Evolutionary conservation across 352 stramenopile genomes (phyloP), one percentile per base, ranked within the genome.

Genomic region (Phytopythium sindhum): DNA sequence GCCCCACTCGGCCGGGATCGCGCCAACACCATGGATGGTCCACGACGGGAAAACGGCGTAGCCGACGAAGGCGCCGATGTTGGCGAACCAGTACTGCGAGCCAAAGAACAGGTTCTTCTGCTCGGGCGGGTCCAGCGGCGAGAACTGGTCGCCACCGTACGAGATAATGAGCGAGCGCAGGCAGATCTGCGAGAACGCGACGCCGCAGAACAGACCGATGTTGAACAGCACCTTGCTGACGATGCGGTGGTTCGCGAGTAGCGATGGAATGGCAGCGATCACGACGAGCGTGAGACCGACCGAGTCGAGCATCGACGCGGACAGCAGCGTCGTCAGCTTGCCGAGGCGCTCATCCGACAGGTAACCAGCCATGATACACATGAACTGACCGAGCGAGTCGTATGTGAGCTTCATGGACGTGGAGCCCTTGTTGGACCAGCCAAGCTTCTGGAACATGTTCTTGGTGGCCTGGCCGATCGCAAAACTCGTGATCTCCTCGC

Each of bases 71-170:
- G 86, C 74, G 24, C 87, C 86, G 44, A 91, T 66, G 67, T 93
- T 92, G 55, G 92, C 80, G 41, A 66, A 73, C 70, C 77, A 92
- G 73, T 95, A 96, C 64, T 93, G 93, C 37, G 77, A 83, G 48
- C 75, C 89, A 73, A 95, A 96, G 69, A 87, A 96, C 24, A 64
- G 79, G 19, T 75, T 68, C 50, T 88, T 81, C 26, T 87, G 63
- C 19, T 76, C 72, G 35, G 59, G 61, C 8, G 68, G 73, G 24
- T 78, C 74, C n/a, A 60, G 60, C 6, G 75, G 78, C 12, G 82
- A 73, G 57, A 88, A 90, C 68, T 89, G 80, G 65, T 89, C 79
- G 23, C 72, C 83, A 51, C 83, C 80, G 56, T 84, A 78, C 12
- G 82, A 78, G 47, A 89, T 79, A 14, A 83, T 74, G 53, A 86